Percentiles rank a stretch among this genome's conserved stretches.
Conservation (phyloP, 2,329 filamentous ascomycete species). For the Calonectria henricotiae region DNA sequence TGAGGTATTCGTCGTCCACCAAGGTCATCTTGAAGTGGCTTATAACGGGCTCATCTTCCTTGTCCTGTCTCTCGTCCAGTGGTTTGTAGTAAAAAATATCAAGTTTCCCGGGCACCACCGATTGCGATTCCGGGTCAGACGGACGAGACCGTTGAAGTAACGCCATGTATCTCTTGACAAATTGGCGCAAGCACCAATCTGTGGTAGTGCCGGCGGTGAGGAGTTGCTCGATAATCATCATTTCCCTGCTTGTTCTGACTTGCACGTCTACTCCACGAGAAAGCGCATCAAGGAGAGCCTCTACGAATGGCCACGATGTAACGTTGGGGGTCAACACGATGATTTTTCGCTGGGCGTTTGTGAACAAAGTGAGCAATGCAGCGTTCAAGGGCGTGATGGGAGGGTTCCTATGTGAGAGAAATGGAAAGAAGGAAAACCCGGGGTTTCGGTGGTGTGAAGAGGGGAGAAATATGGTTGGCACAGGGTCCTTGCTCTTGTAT, state of each 20-base stretch:
- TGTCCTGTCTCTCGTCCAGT: constrained; percentile 52
- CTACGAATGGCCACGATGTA: constrained; percentile 77
- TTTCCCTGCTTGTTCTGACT: constrained; percentile 77
- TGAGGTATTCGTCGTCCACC: constrained; percentile 77
- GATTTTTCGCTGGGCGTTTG: constrained; percentile 72
- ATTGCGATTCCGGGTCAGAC: constrained; percentile 63
- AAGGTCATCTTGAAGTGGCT: constrained; percentile 85
- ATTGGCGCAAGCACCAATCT: constrained; percentile 72
- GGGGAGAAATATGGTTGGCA: constrained; percentile 78
- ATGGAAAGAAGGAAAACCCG: constrained; percentile 73
- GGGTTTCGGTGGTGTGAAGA: constrained; percentile 82
- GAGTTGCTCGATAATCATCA: constrained; percentile 88
- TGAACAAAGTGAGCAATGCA: constrained; percentile 75
- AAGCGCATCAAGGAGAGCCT: constrained; percentile 75
- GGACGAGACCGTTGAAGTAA: constrained; percentile 44
- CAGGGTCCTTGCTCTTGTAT: constrained; percentile 48
- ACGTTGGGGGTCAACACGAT: constrained; percentile 86
- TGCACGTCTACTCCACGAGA: constrained; percentile 77
- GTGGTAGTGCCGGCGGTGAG: constrained; percentile 85
- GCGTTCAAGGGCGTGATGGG: constrained; percentile 79
- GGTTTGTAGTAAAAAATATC: constrained; percentile 73
- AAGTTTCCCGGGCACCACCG: constrained; percentile 65
- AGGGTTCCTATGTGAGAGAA: constrained; percentile 65
- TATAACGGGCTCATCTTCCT: constrained; percentile 75
- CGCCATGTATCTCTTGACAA: constrained; percentile 71